These are phyloP conservation scores for Eucommia ulmoides DNA, from an alignment of 257 asterid species.

Conservation along the genomic window DNA sequence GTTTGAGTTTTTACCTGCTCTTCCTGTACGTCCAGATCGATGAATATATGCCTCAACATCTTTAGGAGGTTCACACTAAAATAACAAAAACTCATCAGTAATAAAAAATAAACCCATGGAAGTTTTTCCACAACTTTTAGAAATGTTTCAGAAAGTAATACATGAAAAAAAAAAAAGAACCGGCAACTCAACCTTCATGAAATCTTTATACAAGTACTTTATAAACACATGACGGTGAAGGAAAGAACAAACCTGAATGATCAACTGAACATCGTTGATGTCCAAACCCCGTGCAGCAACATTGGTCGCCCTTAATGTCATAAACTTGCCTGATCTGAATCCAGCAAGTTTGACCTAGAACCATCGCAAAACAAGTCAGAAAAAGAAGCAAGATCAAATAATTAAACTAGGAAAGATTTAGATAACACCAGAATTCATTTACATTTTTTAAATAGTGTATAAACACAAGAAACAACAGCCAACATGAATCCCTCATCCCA, in stretches of 20 bases:
- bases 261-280: constrained; percentile 88
- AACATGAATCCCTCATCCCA: too few species aligned
- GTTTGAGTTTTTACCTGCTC: constrained; percentile 60
- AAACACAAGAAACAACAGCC: too few species aligned
- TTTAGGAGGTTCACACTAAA: constrained; percentile 94
- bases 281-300: constrained; percentile 98
- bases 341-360: constrained; percentile 74
- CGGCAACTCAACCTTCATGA: too few species aligned
- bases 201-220: neutral
- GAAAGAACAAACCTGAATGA: constrained; percentile 63
- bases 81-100: neutral
- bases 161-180: too few species aligned
- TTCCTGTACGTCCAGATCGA: constrained; percentile 97
- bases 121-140: too few species aligned
- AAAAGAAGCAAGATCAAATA: too few species aligned
- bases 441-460: too few species aligned
- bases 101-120: too few species aligned
- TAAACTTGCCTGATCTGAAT: constrained; percentile 84
- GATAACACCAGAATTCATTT: too few species aligned
- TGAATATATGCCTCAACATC: constrained; percentile 97
- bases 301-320: constrained; percentile 81
- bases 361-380: constrained; percentile 7
- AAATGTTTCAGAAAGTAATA: too few species aligned
- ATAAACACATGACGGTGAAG: neutral
- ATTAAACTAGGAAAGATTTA: too few species aligned